Evolutionary conservation across 1,284 basidiomycete species (phyloP), one percentile per base, ranked within the genome.

Genomic region (Heterobasidion irregulare): DNA sequence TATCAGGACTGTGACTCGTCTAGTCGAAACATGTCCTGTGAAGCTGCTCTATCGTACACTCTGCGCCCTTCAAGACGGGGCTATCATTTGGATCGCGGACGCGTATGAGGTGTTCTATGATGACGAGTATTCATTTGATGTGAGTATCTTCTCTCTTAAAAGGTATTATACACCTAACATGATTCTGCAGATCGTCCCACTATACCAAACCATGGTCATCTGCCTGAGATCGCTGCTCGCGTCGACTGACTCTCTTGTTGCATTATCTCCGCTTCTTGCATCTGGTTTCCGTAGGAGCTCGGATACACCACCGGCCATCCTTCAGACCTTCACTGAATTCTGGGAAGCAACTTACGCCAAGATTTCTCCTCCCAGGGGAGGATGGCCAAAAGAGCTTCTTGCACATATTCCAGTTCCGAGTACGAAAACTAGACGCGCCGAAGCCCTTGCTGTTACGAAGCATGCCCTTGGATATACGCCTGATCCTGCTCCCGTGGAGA

Each of bases 1-100:
- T 58, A 68, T 83, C 16, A 70, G 81, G 43, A 75, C 82, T 3
- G 65, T 89, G 52, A 75, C 73, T 43, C 67, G 70, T 5, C 63
- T 78, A 6, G 69, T 89, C 49, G 80, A 83, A 52, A 61, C 68
- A 1, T 85, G 82, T 62, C 82, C 82, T 2, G 55, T 58, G 6
- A 73, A 75, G 47, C 69, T 83, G 50, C 64, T 75, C 47, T 59
- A 73, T 49, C 63, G 68, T 18, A 62, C 82, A 38, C 65, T 88
- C 44, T 73, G 78, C 47, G 58, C 66, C 10, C 57, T 80, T 6
- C 75, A 81, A 54, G 80, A 82, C 1, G 82, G 84, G 16, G 54
- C 87, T n/a, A 66, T 69, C 43, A 60, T 73, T 10, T 90, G 87
- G 88, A 65, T 89, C 33, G 70, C 75, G 7, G 87, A 90, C 66